These are phyloP conservation scores for Vachellia collinsii DNA, from an alignment of 306 rosid species.

Conservation along the genomic window DNA sequence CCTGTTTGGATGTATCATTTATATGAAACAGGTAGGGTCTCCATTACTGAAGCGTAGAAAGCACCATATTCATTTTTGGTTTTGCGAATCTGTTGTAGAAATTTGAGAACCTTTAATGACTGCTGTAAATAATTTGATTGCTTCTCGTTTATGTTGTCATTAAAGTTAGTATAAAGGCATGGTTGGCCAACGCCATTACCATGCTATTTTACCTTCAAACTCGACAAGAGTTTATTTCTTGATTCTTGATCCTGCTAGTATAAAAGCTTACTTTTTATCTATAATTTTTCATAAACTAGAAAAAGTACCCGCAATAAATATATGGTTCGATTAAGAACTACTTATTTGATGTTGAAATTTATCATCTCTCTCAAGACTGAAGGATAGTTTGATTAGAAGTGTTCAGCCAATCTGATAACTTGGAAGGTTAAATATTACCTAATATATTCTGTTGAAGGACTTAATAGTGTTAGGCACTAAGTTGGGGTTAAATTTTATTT, in stretches of 20 bases:
- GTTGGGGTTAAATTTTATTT: background rate
- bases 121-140: conserved; percentile 34
- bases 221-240: background rate
- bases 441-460: background rate
- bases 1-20: conserved; percentile 88
- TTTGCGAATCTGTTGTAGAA: background rate
- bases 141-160: conserved; percentile 17
- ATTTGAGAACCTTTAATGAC: conserved; percentile 1
- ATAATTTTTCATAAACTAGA: background rate
- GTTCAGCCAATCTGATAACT: too few species aligned
- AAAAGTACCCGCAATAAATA: background rate
- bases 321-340: background rate
- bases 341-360: background rate
- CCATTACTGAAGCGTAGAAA: conserved; percentile 56
- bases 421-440: background rate
- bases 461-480: background rate
- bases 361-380: background rate
- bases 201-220: background rate
- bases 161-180: background rate
- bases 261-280: background rate
- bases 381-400: background rate
- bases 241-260: background rate
- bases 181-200: background rate
- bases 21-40: conserved; percentile 72
- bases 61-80: background rate